Percentiles rank a stretch among this genome's conserved stretches.
Conservation (phyloP, 495 filamentous ascomycete species). For the Aspergillus leporis region DNA sequence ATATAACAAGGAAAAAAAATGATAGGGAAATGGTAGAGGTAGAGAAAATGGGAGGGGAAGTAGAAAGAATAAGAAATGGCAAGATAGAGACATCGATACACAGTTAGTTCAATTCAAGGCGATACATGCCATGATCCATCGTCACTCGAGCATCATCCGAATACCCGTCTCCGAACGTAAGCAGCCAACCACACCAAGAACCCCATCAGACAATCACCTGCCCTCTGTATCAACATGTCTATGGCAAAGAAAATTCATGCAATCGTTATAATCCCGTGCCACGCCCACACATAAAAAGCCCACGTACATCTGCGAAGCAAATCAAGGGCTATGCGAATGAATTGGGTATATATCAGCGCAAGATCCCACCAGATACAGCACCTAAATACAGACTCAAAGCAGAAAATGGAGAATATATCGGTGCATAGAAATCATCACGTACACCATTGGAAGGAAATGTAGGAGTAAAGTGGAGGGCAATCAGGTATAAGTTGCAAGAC, state of each 20-base stretch:
- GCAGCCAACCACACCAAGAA: background rate
- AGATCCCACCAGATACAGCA: constrained; percentile 34
- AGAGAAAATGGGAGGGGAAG: background rate
- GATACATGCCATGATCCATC: background rate
- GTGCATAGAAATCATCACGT: constrained; percentile 10
- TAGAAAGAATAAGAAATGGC: background rate
- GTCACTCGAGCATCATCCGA: background rate
- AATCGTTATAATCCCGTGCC: constrained; percentile 38
- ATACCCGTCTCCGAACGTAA: constrained; percentile 1
- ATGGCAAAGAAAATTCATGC: constrained; percentile 43
- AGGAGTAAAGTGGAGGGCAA: constrained; percentile 1
- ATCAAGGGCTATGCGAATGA: constrained; percentile 35
- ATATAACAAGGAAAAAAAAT: background rate
- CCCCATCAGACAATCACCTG: background rate
- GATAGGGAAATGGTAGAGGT: constrained; percentile 3
- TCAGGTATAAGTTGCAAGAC: background rate
- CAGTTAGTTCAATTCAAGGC: background rate
- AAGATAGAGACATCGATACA: background rate
- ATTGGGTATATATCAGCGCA: constrained; percentile 41
- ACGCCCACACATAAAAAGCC: constrained; percentile 27
- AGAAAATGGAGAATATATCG: constrained; percentile 18
- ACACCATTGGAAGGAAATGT: constrained; percentile 3
- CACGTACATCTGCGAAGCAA: constrained; percentile 22
- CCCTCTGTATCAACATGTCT: constrained; percentile 15
- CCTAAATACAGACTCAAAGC: constrained; percentile 18